These are phyloP conservation scores for Camellia sinensis DNA, from an alignment of 148 eudicot species.

Conservation along the genomic window DNA sequence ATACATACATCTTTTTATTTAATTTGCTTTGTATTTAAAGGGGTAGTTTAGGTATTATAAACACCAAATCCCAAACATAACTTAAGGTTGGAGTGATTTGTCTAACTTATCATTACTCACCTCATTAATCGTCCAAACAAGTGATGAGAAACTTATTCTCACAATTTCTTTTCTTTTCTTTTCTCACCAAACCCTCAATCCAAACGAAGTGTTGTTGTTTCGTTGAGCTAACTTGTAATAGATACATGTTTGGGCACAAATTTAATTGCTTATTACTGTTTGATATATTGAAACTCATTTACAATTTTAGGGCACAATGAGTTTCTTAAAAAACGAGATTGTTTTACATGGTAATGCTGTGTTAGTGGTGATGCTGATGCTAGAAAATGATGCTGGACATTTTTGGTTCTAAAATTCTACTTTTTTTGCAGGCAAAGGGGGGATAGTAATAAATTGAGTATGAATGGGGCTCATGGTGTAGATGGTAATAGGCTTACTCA, in stretches of 20 bases:
- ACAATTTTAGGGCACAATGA: background rate
- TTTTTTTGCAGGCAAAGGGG: conserved; percentile 53
- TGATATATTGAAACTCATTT: background rate
- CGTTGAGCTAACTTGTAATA: background rate
- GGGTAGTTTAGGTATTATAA: too few relatives aligned
- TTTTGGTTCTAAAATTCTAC: background rate
- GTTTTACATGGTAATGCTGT: background rate
- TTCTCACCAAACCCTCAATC: too few relatives aligned
- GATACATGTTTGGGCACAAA: background rate
- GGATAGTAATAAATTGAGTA: conserved; percentile 22
- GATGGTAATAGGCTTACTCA: conserved; percentile 48
- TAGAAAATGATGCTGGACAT: background rate
- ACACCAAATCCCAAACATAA: too few relatives aligned
- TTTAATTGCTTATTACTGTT: background rate
- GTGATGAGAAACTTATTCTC: too few relatives aligned
- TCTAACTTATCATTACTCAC: too few relatives aligned
- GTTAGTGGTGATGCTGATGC: background rate
- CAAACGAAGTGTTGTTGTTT: background rate
- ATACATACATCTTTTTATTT: too few relatives aligned
- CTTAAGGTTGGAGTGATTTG: too few relatives aligned
- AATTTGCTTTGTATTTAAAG: too few relatives aligned
- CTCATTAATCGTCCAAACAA: too few relatives aligned
- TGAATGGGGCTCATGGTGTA: conserved; percentile 25
- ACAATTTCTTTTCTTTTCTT: too few relatives aligned
- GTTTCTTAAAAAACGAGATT: background rate